These are phyloP conservation scores for Pterocarpus santalinus DNA, from an alignment of 306 rosid species.

Conservation along the genomic window DNA sequence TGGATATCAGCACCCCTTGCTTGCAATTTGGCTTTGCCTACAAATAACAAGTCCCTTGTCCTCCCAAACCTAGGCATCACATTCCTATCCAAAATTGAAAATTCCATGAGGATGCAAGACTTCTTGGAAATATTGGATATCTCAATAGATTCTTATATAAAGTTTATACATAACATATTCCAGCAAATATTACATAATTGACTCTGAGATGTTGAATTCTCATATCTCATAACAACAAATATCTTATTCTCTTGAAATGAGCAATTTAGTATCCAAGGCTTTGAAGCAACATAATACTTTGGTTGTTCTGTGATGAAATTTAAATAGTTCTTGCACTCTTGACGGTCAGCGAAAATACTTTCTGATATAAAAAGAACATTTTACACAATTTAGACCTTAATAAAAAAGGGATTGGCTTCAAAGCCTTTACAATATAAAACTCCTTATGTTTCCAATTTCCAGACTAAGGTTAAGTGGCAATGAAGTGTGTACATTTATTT, in stretches of 20 bases:
- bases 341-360: background rate
- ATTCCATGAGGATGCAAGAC: background rate
- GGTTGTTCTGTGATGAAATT: background rate
- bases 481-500: conserved; percentile 19
- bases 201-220: background rate
- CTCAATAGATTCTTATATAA: background rate
- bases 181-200: background rate
- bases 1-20: background rate
- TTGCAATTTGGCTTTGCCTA: background rate
- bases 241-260: background rate
- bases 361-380: too few relatives aligned
- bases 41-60: background rate
- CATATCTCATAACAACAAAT: too few relatives aligned
- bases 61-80: background rate
- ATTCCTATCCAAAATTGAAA: background rate
- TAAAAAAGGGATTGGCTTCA: background rate
- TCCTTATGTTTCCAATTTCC: background rate
- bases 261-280: background rate
- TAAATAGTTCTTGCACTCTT: background rate
- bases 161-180: background rate
- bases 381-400: background rate
- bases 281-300: background rate
- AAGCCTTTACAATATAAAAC: background rate
- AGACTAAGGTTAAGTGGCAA: background rate
- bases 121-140: background rate